Evolutionary conservation across 768 basidiomycete genomes (phyloP).

Genomic region (Russula vinacea): DNA sequence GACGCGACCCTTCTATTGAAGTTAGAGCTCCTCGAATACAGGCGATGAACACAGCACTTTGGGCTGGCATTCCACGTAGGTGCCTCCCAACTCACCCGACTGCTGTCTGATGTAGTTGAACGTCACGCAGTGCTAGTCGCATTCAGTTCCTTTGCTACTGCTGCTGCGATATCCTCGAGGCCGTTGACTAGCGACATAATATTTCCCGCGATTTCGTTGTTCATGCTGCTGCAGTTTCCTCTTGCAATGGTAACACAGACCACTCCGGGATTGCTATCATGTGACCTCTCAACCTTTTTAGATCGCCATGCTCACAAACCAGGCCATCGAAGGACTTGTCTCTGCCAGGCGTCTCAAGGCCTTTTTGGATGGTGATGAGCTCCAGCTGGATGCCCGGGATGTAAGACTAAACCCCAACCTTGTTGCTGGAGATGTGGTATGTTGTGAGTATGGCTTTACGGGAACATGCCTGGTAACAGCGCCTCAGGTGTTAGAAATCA

Average conservation of each 20-base stretch:
- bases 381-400: constrained; percentile 74
- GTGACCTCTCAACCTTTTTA: constrained; percentile 32
- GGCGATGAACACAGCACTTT: constrained; percentile 60
- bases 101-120: constrained; percentile 11
- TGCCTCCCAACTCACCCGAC: background rate
- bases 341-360: constrained; percentile 73
- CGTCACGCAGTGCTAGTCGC: constrained; percentile 57
- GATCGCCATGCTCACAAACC: constrained; percentile 71
- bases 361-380: constrained; percentile 75
- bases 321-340: constrained; percentile 82
- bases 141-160: constrained; percentile 77
- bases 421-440: constrained; percentile 58
- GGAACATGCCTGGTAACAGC: background rate
- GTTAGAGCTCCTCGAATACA: constrained; percentile 29
- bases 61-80: constrained; percentile 62
- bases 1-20: background rate
- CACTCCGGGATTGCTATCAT: background rate
- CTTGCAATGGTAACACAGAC: constrained; percentile 62
- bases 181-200: constrained; percentile 89
- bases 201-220: constrained; percentile 92
- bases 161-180: constrained; percentile 54
- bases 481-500: constrained; percentile 59
- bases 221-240: constrained; percentile 84
- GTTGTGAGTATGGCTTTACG: constrained; percentile 1
- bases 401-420: constrained; percentile 45